phyloP scores from a whole-genome alignment of 305 asterid species.

The Rubia balearica region DNA sequence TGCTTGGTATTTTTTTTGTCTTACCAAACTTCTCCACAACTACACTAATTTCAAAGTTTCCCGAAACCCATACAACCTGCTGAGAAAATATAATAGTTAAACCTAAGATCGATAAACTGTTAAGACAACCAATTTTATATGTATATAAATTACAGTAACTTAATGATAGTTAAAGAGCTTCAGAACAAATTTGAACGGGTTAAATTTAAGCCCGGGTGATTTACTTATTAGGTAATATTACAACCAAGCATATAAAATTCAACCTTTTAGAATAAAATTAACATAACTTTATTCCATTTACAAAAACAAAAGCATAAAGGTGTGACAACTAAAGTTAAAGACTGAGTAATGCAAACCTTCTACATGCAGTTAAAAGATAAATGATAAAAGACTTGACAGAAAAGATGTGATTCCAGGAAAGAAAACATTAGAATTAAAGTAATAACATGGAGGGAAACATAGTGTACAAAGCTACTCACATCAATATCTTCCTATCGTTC shows the following conservation, averaged over 20 bases:
- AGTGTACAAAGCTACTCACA: conserved; percentile 37
- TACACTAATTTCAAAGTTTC: conserved; percentile 65
- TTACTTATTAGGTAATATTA: background rate
- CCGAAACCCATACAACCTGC: conserved; percentile 86
- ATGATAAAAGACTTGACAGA: background rate
- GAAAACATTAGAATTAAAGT: background rate
- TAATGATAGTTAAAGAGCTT: background rate
- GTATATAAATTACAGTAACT: background rate
- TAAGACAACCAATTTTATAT: background rate
- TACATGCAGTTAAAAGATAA: background rate
- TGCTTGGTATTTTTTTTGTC: conserved; percentile 54
- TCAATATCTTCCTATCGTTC: conserved; percentile 82
- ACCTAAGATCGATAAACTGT: background rate
- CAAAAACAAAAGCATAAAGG: background rate
- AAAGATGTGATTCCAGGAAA: background rate
- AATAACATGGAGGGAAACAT: background rate
- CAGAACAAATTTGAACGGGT: background rate
- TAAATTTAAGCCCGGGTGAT: no score
- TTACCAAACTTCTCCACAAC: conserved; percentile 67
- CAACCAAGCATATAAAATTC: background rate
- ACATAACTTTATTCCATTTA: background rate
- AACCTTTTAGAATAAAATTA: background rate
- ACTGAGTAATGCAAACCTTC: background rate
- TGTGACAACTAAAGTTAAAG: background rate
- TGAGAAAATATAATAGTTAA: background rate